These are phyloP conservation scores for Diplotaxis tenuifolia DNA, from an alignment of 345 rosid genomes.

Conservation along the genomic window DNA sequence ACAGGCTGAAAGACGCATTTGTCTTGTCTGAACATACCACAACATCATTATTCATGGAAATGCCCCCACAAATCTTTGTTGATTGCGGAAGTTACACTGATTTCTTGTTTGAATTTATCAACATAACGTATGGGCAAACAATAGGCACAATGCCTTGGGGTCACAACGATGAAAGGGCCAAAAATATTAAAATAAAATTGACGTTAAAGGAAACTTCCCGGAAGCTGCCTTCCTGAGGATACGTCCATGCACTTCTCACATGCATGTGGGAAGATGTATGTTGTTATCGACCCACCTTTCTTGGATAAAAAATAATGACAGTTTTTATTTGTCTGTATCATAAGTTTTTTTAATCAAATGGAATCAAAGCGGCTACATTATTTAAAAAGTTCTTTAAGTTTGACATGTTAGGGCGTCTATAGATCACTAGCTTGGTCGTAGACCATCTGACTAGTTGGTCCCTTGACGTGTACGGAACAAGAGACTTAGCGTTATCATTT, in stretches of 20 bases:
- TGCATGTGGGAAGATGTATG: constrained; percentile 29
- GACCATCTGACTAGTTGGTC: constrained; percentile 12
- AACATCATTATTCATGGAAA: constrained; percentile 1
- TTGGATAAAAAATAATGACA: background rate
- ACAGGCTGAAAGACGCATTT: constrained; percentile 13
- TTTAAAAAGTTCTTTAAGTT: background rate
- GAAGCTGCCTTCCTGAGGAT: constrained; percentile 28
- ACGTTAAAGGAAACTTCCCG: constrained; percentile 30
- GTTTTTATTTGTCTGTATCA: background rate
- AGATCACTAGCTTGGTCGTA: background rate
- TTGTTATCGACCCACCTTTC: constrained; percentile 14
- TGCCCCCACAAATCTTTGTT: constrained; percentile 31
- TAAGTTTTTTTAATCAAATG: background rate
- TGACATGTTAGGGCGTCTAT: background rate
- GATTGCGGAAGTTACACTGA: constrained; percentile 22
- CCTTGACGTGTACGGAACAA: constrained; percentile 5
- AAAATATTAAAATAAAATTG: background rate
- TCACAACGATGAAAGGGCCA: constrained; percentile 25
- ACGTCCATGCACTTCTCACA: constrained; percentile 29
- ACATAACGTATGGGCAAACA: constrained; percentile 24
- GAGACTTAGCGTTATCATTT: background rate
- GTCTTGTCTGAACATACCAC: constrained; percentile 20
- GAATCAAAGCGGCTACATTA: background rate
- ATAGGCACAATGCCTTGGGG: constrained; percentile 3
- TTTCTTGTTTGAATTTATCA: constrained; percentile 15